These are phyloP conservation scores for Rhododendron kiyosumense DNA, from an alignment of 148 eudicot species.

Conservation along the genomic window DNA sequence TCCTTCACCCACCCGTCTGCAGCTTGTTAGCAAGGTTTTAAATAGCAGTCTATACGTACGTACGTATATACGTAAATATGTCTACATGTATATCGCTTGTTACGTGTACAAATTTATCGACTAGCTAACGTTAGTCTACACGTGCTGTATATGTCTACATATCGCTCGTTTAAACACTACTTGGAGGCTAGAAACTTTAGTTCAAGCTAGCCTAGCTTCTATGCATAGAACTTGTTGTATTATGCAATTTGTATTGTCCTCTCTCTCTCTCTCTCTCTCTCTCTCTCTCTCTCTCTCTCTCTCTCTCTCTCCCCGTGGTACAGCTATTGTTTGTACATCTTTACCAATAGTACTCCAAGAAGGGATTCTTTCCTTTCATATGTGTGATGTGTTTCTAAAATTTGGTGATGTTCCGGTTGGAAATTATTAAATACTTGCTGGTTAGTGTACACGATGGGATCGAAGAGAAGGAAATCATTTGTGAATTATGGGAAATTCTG, in stretches of 20 bases:
- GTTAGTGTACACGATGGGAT: too few species aligned
- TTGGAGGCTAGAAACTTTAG: neutral
- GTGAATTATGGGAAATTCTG: too few species aligned
- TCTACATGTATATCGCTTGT: neutral
- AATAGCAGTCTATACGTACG: neutral
- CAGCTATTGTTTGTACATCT: too few species aligned
- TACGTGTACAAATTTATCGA: neutral
- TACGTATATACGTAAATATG: neutral
- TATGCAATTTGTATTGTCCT: neutral
- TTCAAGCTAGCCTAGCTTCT: neutral
- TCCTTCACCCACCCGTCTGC: conserved; percentile 19
- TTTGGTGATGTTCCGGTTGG: too few species aligned
- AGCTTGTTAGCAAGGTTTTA: conserved; percentile 6
- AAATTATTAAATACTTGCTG: too few species aligned
- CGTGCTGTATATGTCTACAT: neutral
- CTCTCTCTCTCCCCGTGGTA: neutral
- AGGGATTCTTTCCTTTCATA: too few species aligned
- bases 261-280: neutral
- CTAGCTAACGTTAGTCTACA: too few species aligned
- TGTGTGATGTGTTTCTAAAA: too few species aligned
- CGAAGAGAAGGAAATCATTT: too few species aligned
- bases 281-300: neutral
- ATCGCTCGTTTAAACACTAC: neutral
- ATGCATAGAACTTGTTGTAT: neutral
- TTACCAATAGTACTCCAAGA: too few species aligned